These are phyloP conservation scores for Neopestalotiopsis clavispora DNA, from an alignment of 2,329 filamentous ascomycete genomes.

Conservation along the genomic window DNA sequence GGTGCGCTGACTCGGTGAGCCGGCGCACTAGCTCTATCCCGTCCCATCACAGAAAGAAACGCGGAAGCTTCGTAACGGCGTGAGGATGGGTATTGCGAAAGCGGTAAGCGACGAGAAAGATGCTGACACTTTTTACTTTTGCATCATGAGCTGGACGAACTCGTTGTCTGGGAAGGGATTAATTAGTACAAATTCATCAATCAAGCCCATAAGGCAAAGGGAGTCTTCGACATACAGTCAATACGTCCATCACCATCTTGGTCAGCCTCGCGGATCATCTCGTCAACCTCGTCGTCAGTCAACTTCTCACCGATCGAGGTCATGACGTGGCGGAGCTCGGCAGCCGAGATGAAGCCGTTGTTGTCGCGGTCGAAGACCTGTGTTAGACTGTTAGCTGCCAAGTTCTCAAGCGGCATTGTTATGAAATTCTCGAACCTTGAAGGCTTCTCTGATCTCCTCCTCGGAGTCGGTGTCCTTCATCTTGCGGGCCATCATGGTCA, in stretches of 20 bases:
- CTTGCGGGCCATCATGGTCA: constrained; percentile 93
- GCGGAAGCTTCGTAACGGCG: constrained; percentile 20
- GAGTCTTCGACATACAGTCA: constrained; percentile 67
- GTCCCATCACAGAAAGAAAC: constrained; percentile 18
- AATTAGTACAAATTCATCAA: background rate
- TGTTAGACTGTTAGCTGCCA: constrained; percentile 22
- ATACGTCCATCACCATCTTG: constrained; percentile 89
- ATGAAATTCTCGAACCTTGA: constrained; percentile 65
- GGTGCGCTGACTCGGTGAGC: constrained; percentile 15
- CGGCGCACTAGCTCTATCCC: constrained; percentile 17
- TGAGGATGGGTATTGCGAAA: constrained; percentile 19
- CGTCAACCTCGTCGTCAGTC: constrained; percentile 87
- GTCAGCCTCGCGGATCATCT: constrained; percentile 92
- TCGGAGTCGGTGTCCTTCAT: constrained; percentile 94
- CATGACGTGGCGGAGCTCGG: constrained; percentile 89
- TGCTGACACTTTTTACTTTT: constrained; percentile 68
- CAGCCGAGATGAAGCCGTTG: constrained; percentile 89
- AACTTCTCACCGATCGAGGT: constrained; percentile 91
- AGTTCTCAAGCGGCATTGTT: constrained; percentile 14
- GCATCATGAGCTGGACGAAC: constrained; percentile 95
- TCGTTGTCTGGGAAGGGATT: constrained; percentile 71
- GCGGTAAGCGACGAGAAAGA: constrained; percentile 2
- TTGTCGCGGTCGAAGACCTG: constrained; percentile 86
- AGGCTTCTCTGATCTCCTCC: constrained; percentile 87
- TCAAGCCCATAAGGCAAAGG: background rate